These are phyloP conservation scores for Puccinia novopanici DNA, from an alignment of 1,284 basidiomycete species.

Conservation along the genomic window DNA sequence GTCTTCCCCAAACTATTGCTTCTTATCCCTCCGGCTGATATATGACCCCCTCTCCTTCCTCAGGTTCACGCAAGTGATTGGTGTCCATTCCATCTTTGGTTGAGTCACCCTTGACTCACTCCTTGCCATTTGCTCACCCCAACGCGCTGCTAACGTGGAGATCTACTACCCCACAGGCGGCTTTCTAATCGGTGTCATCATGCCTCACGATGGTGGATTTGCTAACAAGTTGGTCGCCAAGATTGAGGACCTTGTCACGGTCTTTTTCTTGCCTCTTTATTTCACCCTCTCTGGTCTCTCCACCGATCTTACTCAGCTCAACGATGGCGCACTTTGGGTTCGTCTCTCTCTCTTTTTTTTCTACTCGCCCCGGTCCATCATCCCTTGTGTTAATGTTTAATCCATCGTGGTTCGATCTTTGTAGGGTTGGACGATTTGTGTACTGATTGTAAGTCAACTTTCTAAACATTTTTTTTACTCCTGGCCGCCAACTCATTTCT, in stretches of 20 bases:
- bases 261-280: slow-evolving; percentile 59
- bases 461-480: not conserved
- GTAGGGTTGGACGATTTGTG: slow-evolving; percentile 85
- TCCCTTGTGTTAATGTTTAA: not conserved
- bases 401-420: slow-evolving; percentile 43
- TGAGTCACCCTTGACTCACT: slow-evolving; percentile 58
- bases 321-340: slow-evolving; percentile 63
- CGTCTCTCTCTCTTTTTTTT: slow-evolving; percentile 52
- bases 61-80: slow-evolving; percentile 58
- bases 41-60: slow-evolving; percentile 54
- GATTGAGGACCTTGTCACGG: slow-evolving; percentile 55
- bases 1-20: slow-evolving; percentile 52
- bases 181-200: slow-evolving; percentile 72
- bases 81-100: slow-evolving; percentile 61
- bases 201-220: slow-evolving; percentile 83
- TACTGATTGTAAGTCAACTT: slow-evolving; percentile 75
- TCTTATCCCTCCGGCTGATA: slow-evolving; percentile 56
- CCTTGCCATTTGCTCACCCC: slow-evolving; percentile 52
- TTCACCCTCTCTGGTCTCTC: slow-evolving; percentile 61
- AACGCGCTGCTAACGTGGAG: slow-evolving; percentile 34
- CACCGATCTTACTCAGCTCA: slow-evolving; percentile 77
- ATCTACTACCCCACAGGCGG: slow-evolving; percentile 53
- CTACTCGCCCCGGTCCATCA: slow-evolving; percentile 60
- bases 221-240: slow-evolving; percentile 51
- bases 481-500: not conserved